These are phyloP conservation scores for Chernovozyma aurita DNA, from an alignment of 1,139 yeast species.

Conservation along the genomic window DNA sequence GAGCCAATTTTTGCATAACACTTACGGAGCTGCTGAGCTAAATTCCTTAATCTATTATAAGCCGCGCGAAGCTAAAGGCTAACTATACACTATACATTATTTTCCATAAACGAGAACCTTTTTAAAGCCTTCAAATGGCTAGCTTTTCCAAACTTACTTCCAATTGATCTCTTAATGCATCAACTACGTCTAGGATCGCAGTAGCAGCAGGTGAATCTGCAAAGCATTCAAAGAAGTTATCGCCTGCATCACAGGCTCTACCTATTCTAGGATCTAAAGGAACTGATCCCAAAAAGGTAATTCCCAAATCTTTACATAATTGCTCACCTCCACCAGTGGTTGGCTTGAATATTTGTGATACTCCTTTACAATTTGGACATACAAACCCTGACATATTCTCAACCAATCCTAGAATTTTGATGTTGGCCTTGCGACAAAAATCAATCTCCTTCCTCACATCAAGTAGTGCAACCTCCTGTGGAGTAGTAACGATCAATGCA, in stretches of 20 bases:
- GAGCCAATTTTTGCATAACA: no score
- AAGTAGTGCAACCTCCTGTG: conserved; percentile 92
- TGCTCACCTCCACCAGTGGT: conserved; percentile 96
- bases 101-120: no score
- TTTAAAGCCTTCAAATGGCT: conserved; percentile 10
- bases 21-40: no score
- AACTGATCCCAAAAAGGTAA: conserved; percentile 83
- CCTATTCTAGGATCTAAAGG: conserved; percentile 97
- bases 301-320: conserved; percentile 70
- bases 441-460: conserved; percentile 96
- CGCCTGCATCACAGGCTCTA: conserved; percentile 83
- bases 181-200: conserved; percentile 83
- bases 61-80: no score
- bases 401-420: conserved; percentile 80
- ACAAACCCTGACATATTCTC: conserved; percentile 99
- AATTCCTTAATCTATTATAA: no score
- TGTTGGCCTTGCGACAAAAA: conserved; percentile 87
- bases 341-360: conserved; percentile 85
- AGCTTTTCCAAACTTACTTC: conserved; percentile 22
- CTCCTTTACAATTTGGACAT: conserved; percentile 90
- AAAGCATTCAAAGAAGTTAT: conserved; percentile 71
- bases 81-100: no score
- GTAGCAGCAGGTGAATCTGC: conserved; percentile 93
- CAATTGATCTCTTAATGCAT: conserved; percentile 46
- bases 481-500: conserved; percentile 91